Evolutionary conservation across 2,329 filamentous ascomycete genomes (phyloP), one percentile per base, ranked within the genome.

Genomic region (Fusarium sp.): DNA sequence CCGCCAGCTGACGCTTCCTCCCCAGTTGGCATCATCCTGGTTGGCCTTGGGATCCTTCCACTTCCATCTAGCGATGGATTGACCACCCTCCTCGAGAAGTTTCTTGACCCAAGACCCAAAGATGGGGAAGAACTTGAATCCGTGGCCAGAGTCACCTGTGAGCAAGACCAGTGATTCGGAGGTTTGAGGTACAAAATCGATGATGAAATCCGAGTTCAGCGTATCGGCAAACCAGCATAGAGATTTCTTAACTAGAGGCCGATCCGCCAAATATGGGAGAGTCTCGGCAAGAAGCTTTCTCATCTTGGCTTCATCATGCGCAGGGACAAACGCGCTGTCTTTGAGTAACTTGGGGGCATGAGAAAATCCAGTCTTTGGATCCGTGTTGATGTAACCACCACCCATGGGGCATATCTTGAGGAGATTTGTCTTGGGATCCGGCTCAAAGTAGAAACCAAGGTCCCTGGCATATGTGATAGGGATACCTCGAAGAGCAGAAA

Each of bases 171-270:
- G 82, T 0, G 76, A 73, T 1, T 84, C 86, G 2, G 82, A 81
- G 1, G 84, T 88, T 0, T 82, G 78, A 0, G 90, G 90, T 1
- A 92, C 87, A 63, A 86, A 89, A 76, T 92, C 90, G 50, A 92
- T 85, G 58, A 90, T 85, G 71, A 87, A 92, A 54, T 92, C 88
- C 0, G 89, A 90, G 74, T 91, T 88, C 8, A 81, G 83, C 0
- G 89, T 90, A 74, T 92, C 91, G 0, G 89, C 89, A 68, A 90
- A 90, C 90, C 90, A 92, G 76, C 90, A 92, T 18, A 92, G 80
- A 1, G 84, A 85, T 74, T 87, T 86, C 27, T 87, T 82, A 3
- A 92, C 85, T 13, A 92, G 82, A 0, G 89, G 89, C 4, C 90
- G 79, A 18, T 90, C 84, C 0, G 86, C 64, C 0, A 91, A 82